A percentile compares a stretch with the other conserved stretches of the same genome.
Evolutionary conservation across 1,284 basidiomycete species (phyloP).

Genomic region (Inonotus hispidus): DNA sequence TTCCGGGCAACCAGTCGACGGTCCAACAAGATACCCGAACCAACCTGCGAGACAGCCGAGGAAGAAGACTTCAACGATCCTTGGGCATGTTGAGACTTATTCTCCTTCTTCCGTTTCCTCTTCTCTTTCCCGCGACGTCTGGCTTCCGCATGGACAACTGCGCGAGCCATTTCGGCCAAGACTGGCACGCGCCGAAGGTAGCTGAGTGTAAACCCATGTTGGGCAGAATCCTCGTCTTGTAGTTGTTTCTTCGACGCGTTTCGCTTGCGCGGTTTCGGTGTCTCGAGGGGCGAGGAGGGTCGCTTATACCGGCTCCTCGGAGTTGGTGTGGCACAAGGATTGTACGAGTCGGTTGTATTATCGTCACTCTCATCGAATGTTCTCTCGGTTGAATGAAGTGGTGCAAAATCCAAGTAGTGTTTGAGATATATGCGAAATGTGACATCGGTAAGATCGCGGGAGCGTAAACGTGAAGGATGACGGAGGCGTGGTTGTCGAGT

Average conservation of each 20-base stretch:
- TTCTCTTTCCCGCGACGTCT: constrained; percentile 44
- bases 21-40: no score
- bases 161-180: constrained; percentile 51
- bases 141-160: constrained; percentile 54
- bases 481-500: constrained; percentile 43
- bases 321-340: constrained; percentile 2
- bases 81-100: constrained; percentile 3
- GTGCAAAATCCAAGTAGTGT: constrained; percentile 62
- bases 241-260: constrained; percentile 22
- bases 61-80: neutral
- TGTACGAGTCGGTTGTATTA: neutral
- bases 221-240: constrained; percentile 14
- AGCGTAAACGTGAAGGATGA: constrained; percentile 61
- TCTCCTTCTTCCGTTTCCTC: constrained; percentile 31
- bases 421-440: constrained; percentile 71
- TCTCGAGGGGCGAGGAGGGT: neutral
- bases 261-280: neutral
- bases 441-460: constrained; percentile 57
- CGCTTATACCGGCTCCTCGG: neutral
- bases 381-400: constrained; percentile 17
- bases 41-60: neutral
- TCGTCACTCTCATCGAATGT: neutral
- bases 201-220: constrained; percentile 59
- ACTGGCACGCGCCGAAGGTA: constrained; percentile 71
- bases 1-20: constrained; percentile 26